These are phyloP conservation scores for Scenedesmus sp. DNA, from an alignment of 163 green algal species.

Conservation along the genomic window DNA sequence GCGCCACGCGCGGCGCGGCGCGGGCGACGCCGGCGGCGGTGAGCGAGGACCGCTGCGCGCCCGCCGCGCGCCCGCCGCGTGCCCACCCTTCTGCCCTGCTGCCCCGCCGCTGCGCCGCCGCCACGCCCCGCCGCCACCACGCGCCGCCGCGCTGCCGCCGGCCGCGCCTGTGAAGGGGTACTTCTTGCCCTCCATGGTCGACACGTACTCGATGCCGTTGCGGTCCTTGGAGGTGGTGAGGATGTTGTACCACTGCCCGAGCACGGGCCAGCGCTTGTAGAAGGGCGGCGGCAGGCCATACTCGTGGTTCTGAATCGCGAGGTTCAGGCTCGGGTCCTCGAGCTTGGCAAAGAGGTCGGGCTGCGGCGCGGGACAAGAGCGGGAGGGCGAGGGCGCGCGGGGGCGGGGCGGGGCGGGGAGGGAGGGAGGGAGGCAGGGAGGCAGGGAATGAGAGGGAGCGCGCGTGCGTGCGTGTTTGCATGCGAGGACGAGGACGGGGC, in stretches of 20 bases:
- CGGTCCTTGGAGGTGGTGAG: constrained; percentile 77
- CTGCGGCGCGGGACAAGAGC: constrained; percentile 18
- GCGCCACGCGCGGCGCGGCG: too few relatives aligned
- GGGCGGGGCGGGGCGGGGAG: too few relatives aligned
- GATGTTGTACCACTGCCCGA: constrained; percentile 67
- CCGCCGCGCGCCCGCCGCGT: too few relatives aligned
- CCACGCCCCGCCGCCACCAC: too few relatives aligned
- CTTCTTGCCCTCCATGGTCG: constrained; percentile 79
- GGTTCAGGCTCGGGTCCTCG: constrained; percentile 67
- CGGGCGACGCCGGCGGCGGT: too few relatives aligned
- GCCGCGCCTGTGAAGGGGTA: constrained; percentile 89
- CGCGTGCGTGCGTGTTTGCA: not conserved
- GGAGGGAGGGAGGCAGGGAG: not conserved
- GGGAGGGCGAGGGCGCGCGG: too few relatives aligned
- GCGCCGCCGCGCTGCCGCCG: too few relatives aligned
- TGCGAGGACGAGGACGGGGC: not conserved
- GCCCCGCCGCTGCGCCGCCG: too few relatives aligned
- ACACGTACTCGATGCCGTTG: constrained; percentile 73
- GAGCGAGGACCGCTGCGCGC: too few relatives aligned
- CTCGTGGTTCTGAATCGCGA: constrained; percentile 83
- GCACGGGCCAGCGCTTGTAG: constrained; percentile 57
- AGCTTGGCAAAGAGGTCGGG: constrained; percentile 55
- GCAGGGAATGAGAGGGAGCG: not conserved
- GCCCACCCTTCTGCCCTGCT: too few relatives aligned
- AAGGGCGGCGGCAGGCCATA: constrained; percentile 58